Evolutionary conservation across 305 asterid genomes (phyloP), one percentile per base, ranked within the genome.

Genomic region (Fraxinus angustifolia): DNA sequence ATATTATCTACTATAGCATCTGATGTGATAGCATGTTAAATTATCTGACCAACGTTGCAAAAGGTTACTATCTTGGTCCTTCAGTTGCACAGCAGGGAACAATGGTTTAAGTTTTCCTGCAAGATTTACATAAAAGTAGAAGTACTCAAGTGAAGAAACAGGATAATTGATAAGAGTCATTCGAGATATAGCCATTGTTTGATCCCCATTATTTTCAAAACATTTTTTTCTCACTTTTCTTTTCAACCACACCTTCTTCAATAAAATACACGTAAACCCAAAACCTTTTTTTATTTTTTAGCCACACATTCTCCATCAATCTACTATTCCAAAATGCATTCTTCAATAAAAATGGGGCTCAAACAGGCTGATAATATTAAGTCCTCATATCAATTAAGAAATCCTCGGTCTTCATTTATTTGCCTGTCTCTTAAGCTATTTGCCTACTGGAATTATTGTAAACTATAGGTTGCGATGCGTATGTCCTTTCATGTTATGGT

Each of bases 1-100:
- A 10, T n/a, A 36, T 14, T 65, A 30, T 70, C 45, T 50, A 31
- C 23, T 3, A 26, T 81, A 68, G 53, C 72, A 35, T 3, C 30
- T 75, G 17, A 33, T 71, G 31, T 65, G 36, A 73, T 75, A 65
- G 62, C 78, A 79, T 40, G 70, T 80, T 21, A 75, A 75, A 79
- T 28, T 78, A 75, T 72, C 73, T 19, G 50, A 76, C 42, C 62
- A 79, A 75, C 75, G 21, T 45, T 62, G 53, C 75, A 2, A 21
- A 71, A 42, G 35, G 65, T 23, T 76, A 68, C 14, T 14, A 31
- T 14, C 26, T 14, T 4, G 16, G 75, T 70, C 72, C 14, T 21
- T 8, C 34, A 8, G 33, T 21, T 62, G 3, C 30, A 10, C 72
- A 8, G 72, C 33, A 62, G 72, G 33, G 72, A 21, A 62, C 33